Evolutionary conservation across 2,329 filamentous ascomycete genomes (phyloP).

Genomic region (Venturia asperata): DNA sequence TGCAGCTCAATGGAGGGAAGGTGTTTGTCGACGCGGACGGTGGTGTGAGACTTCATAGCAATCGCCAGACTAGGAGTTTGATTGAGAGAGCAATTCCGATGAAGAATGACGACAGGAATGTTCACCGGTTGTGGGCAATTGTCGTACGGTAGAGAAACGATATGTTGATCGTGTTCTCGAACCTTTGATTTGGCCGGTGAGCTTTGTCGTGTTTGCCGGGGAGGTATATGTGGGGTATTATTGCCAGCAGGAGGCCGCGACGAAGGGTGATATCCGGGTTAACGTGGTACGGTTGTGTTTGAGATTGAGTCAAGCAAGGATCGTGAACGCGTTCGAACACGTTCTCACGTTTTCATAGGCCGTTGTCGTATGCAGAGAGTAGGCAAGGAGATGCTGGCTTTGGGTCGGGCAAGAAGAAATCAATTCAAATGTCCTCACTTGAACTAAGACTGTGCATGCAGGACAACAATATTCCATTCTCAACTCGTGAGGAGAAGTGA

Average conservation of each 20-base stretch:
- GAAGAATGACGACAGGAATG: neutral
- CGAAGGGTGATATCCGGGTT: neutral
- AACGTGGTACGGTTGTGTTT: constrained; percentile 2
- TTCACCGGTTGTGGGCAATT: neutral
- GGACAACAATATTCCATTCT: neutral
- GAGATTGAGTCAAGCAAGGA: constrained; percentile 5
- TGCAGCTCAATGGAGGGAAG: neutral
- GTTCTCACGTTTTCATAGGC: constrained; percentile 9
- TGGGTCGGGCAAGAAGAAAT: neutral
- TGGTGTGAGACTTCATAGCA: constrained; percentile 9
- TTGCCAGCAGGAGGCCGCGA: constrained; percentile 3
- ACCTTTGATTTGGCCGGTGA: neutral
- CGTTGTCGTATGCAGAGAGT: neutral
- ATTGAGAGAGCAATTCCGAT: neutral
- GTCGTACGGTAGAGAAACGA: neutral
- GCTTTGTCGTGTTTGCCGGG: constrained; percentile 1
- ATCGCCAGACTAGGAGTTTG: neutral
- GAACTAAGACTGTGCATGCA: neutral
- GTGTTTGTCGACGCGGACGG: constrained; percentile 8
- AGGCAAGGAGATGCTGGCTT: neutral
- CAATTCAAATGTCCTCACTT: neutral
- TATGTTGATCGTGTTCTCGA: neutral
- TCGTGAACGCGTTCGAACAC: neutral
- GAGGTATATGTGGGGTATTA: constrained; percentile 12
- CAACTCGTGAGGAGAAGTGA: neutral